Evolutionary conservation across 108 stramenopile species (phyloP).

Genomic region (Skeletonema marinoi): DNA sequence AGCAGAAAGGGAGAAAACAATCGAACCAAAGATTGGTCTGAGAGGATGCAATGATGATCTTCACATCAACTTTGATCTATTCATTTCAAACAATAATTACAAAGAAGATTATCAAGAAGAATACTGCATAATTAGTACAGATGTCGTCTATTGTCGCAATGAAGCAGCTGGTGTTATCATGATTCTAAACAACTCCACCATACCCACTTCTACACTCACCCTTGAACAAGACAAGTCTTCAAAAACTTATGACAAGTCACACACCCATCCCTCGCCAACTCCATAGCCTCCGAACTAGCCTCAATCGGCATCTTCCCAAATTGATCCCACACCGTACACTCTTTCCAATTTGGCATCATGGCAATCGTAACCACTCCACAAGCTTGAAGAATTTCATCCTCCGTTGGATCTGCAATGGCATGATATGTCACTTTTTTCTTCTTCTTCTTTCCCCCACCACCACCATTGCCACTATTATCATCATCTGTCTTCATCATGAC

Average conservation of each 20-base stretch:
- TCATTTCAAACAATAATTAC: too few relatives aligned
- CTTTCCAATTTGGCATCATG: conserved; percentile 80
- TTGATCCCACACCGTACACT: conserved; percentile 83
- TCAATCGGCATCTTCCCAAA: conserved; percentile 57
- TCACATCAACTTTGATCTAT: too few relatives aligned
- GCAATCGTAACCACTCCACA: conserved; percentile 64
- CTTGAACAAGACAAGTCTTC: conserved; percentile 59
- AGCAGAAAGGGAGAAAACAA: too few relatives aligned
- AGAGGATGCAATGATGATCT: too few relatives aligned
- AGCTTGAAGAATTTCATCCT: conserved; percentile 56
- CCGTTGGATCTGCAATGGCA: conserved; percentile 69
- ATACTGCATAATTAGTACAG: not conserved
- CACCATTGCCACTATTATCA: conserved; percentile 4
- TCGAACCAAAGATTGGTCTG: too few relatives aligned
- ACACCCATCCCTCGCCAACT: conserved; percentile 80
- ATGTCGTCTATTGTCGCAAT: not conserved
- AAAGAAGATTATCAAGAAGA: too few relatives aligned
- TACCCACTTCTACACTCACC: too few relatives aligned
- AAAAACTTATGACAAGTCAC: conserved; percentile 77
- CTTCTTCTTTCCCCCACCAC: conserved; percentile 5
- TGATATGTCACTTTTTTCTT: conserved; percentile 5
- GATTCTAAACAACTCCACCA: too few relatives aligned
- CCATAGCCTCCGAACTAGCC: conserved; percentile 61
- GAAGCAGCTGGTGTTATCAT: too few relatives aligned
- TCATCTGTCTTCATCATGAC: conserved; percentile 35